Base-by-base conservation (phyloP, 495 filamentous ascomycete species). In the Aspergillus taichungensis region DNA sequence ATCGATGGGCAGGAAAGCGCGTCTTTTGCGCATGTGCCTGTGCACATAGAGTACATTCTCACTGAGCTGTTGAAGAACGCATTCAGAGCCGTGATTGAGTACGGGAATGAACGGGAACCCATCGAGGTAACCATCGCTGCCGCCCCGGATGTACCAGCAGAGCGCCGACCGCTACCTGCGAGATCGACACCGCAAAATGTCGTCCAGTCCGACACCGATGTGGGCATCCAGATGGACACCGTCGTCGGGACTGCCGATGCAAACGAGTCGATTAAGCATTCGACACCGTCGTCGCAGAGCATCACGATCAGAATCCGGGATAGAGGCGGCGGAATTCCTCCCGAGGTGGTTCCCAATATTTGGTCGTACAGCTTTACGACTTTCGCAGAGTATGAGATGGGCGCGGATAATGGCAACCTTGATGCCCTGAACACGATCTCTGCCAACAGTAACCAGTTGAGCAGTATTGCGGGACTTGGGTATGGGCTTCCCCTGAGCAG, bases 301-400 rank as follows among this genome's bases (percentile, higher is more conserved):
- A 87, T 98, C 33, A 96, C 92, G 3, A 94, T 98, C 53, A 79
- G 92, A 8, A 95, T 98, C 55, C 80, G 92, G 11, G 92, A 98
- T 56, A 76, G 88, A n/a, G 92, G 92, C 11, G 90, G 91, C 13
- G 92, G 92, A 14, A 96, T 98, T 36, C 72, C 77, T 0, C 87
- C 89, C 0, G 85, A 87, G 9, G 79, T 88, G 12, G 60, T 94
- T 7, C 80, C 82, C 6, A 82, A 94, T 46, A 89, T 98, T 33
- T 98, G 90, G 90, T 87, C 85, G 28, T 98, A 96, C 61, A 85
- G 81, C 43, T 98, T 95, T 62, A 95, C 90, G 7, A 98, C 92
- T 0, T 97, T 96, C 60, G 83, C 76, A 14, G 84, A 94, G 13
- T 71, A 76, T 8, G 73, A 79, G 18, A 45, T 62, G 28, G 46